These are phyloP conservation scores for Talaromyces trachyspermus DNA, from an alignment of 495 filamentous ascomycete genomes.

Conservation along the genomic window DNA sequence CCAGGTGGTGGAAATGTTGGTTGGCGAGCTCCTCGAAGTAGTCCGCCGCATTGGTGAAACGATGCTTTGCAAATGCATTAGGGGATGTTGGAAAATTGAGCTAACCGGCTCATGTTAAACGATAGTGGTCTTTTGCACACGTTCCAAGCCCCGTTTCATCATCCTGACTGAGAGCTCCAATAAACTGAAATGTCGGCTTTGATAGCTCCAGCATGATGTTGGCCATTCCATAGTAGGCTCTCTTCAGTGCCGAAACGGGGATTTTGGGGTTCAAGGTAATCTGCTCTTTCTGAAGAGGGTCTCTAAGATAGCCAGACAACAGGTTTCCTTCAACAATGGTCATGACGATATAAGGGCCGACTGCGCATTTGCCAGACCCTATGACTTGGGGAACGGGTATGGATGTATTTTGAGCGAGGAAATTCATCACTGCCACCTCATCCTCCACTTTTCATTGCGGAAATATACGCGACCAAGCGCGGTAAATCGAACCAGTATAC, in stretches of 20 bases:
- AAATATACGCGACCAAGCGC: constrained; percentile 17
- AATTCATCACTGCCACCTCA: constrained; percentile 32
- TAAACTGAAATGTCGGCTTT: constrained; percentile 24
- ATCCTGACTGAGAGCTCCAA: constrained; percentile 26
- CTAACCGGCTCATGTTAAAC: constrained; percentile 25
- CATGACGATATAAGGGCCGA: constrained; percentile 44
- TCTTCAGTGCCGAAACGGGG: constrained; percentile 18
- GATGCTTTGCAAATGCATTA: constrained; percentile 10
- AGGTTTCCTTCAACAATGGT: constrained; percentile 27
- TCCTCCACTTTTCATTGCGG: constrained; percentile 29
- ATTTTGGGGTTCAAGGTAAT: constrained; percentile 21
- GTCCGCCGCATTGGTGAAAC: constrained; percentile 25
- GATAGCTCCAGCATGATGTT: constrained; percentile 31
- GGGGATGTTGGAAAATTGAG: constrained; percentile 18
- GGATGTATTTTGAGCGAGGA: constrained; percentile 22
- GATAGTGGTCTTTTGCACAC: constrained; percentile 21
- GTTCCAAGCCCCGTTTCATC: constrained; percentile 8
- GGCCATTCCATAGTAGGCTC: constrained; percentile 27
- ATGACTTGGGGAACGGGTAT: constrained; percentile 33
- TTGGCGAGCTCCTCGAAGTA: constrained; percentile 37
- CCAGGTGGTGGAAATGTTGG: constrained; percentile 37
- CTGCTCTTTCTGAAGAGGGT: constrained; percentile 11
- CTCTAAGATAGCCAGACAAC: constrained; percentile 14
- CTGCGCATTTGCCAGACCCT: constrained; percentile 17
- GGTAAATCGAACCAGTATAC: constrained; percentile 21